A percentile compares a stretch with the other conserved stretches of the same genome.
phyloP scores from a whole-genome alignment of 371 early-diverging fungal genomes.

The Mortierella sp. region DNA sequence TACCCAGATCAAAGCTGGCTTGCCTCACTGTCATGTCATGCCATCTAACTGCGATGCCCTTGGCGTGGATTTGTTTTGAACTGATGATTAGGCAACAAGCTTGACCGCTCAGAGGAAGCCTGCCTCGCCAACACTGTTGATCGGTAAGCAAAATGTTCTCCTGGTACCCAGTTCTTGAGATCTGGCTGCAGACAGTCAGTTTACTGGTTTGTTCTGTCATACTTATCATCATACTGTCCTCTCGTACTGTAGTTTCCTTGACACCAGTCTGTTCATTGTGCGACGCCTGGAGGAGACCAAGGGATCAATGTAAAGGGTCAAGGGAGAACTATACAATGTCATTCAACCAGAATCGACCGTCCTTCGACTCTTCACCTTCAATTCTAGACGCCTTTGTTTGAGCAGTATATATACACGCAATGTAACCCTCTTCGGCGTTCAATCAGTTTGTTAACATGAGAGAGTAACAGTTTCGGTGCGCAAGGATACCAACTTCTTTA shows the following conservation, averaged over 20 bases:
- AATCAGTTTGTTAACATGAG: too few species aligned
- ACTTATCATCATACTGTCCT: neutral
- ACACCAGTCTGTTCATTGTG: conserved; percentile 78
- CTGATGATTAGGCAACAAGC: conserved; percentile 62
- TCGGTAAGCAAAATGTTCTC: conserved; percentile 51
- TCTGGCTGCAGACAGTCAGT: neutral
- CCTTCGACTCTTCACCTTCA: neutral
- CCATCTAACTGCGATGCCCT: neutral
- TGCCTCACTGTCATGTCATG: neutral
- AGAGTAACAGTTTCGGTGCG: too few species aligned
- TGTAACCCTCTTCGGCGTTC: too few species aligned
- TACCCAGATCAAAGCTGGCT: too few species aligned
- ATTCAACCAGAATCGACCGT: neutral
- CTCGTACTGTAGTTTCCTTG: conserved; percentile 66
- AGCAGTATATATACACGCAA: neutral
- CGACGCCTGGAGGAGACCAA: conserved; percentile 70
- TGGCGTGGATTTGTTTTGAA: neutral
- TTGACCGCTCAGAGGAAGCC: conserved; percentile 72
- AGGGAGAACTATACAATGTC: neutral
- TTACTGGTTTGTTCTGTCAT: neutral
- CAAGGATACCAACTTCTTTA: too few species aligned
- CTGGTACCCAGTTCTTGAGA: neutral
- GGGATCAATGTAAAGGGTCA: conserved; percentile 51
- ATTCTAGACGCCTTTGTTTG: neutral
- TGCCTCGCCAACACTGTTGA: conserved; percentile 87